Conservation (phyloP, 768 basidiomycete species). For the Hebeloma cylindrosporum region DNA sequence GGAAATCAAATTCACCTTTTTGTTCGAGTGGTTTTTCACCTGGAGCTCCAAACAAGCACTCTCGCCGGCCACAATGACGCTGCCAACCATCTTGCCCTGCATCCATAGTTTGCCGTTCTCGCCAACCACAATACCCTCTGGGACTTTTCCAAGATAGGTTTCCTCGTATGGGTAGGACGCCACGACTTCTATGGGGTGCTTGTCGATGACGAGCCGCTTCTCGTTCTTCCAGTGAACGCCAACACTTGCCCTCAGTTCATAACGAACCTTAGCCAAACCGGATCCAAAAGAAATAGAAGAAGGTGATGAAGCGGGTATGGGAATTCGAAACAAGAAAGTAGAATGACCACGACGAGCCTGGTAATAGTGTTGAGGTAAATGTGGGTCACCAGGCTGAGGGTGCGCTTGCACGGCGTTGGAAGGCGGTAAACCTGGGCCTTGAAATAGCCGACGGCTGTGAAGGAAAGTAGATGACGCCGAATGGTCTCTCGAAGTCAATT, state of each 20-base stretch:
- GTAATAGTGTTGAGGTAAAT: constrained; percentile 63
- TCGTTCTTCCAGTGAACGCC: constrained; percentile 78
- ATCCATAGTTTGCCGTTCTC: constrained; percentile 82
- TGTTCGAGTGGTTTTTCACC: constrained; percentile 79
- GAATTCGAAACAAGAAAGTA: constrained; percentile 80
- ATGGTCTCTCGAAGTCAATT: constrained; percentile 75
- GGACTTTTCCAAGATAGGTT: constrained; percentile 35
- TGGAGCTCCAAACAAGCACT: constrained; percentile 72
- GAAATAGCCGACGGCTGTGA: constrained; percentile 69
- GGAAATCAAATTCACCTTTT: constrained; percentile 54
- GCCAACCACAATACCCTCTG: constrained; percentile 62
- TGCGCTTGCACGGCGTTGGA: constrained; percentile 79
- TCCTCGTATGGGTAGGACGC: constrained; percentile 47
- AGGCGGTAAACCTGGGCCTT: constrained; percentile 78
- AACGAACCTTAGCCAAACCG: constrained; percentile 65
- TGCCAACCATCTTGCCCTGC: constrained; percentile 65
- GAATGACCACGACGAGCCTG: constrained; percentile 75
- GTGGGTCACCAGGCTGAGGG: constrained; percentile 55
- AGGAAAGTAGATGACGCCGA: constrained; percentile 79
- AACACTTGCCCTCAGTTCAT: constrained; percentile 72
- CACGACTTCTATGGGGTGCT: constrained; percentile 61
- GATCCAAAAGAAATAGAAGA: constrained; percentile 71
- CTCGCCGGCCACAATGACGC: constrained; percentile 64
- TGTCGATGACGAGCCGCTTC: constrained; percentile 63
- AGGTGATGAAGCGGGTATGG: constrained; percentile 64